Percentiles rank a stretch among this genome's conserved stretches.
phyloP scores from a whole-genome alignment of 1,284 basidiomycete species.

The Entoloma clypeatum region DNA sequence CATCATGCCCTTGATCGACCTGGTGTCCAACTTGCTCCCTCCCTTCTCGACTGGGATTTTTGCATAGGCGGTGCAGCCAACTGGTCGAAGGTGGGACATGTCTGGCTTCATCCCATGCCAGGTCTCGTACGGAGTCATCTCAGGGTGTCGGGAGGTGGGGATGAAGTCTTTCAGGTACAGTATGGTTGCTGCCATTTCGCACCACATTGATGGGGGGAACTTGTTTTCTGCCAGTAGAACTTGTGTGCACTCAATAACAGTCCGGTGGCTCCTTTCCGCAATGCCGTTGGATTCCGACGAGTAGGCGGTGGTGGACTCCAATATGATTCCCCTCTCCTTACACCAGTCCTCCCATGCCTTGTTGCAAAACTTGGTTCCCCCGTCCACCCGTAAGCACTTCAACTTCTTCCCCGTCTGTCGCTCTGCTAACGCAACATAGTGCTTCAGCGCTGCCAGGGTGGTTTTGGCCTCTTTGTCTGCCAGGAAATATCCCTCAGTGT shows the following conservation, averaged over 20 bases:
- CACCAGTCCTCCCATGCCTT: slow-evolving; percentile 15
- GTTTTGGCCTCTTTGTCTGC: background rate
- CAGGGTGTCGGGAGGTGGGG: slow-evolving; percentile 17
- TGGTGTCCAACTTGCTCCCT: slow-evolving; percentile 23
- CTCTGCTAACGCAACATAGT: slow-evolving; percentile 18
- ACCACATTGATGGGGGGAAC: slow-evolving; percentile 17
- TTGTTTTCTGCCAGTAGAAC: slow-evolving; percentile 17
- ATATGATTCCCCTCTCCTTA: slow-evolving; percentile 20
- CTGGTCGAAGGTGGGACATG: slow-evolving; percentile 24
- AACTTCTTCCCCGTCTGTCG: slow-evolving; percentile 21
- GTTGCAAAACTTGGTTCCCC: slow-evolving; percentile 20
- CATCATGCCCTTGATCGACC: slow-evolving; percentile 18
- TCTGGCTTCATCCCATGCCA: slow-evolving; percentile 20
- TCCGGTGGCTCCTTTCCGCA: slow-evolving; percentile 28
- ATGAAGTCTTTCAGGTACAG: slow-evolving; percentile 23
- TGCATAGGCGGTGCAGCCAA: slow-evolving; percentile 22
- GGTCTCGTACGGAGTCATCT: slow-evolving; percentile 16
- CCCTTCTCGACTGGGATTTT: slow-evolving; percentile 23
- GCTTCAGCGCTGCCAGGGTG: slow-evolving; percentile 7
- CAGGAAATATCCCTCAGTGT: background rate
- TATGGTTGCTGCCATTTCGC: slow-evolving; percentile 13
- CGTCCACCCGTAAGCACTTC: slow-evolving; percentile 17
- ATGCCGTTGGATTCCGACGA: slow-evolving; percentile 23
- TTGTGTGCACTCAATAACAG: slow-evolving; percentile 24
- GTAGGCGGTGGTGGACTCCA: slow-evolving; percentile 22